Evolutionary conservation across 441 rosid species (phyloP).

Genomic region (Gossypium aridum): DNA sequence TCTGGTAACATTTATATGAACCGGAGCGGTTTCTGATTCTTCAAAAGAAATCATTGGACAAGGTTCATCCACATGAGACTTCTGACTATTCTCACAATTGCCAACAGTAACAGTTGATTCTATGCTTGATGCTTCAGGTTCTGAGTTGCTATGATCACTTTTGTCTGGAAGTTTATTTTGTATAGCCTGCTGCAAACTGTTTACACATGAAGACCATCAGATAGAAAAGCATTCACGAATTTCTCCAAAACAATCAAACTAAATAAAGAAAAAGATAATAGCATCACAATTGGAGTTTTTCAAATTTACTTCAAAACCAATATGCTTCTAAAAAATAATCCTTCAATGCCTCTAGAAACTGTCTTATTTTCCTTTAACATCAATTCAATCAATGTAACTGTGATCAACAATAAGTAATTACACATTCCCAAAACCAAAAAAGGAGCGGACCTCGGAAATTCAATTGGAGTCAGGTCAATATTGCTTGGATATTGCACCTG

Average conservation of each 20-base stretch:
- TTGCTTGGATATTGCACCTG: constrained; percentile 64
- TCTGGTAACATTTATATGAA: constrained; percentile 41
- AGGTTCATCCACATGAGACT: constrained; percentile 44
- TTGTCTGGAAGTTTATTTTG: constrained; percentile 35
- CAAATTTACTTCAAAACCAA: neutral
- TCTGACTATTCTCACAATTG: constrained; percentile 32
- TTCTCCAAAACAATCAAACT: constrained; percentile 2
- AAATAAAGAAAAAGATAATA: neutral
- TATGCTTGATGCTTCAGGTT: constrained; percentile 34
- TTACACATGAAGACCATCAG: constrained; percentile 21
- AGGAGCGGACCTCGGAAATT: constrained; percentile 63
- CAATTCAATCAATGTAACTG: neutral
- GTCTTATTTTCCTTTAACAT: neutral
- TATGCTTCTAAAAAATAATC: neutral
- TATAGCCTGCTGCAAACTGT: constrained; percentile 39
- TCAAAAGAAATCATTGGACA: constrained; percentile 85
- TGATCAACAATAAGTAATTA: neutral
- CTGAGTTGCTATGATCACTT: constrained; percentile 27
- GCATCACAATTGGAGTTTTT: neutral
- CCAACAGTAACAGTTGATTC: constrained; percentile 25
- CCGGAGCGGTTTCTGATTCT: constrained; percentile 39
- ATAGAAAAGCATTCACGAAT: constrained; percentile 16
- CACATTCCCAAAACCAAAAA: neutral
- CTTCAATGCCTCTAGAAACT: constrained; percentile 10
- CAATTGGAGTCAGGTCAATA: constrained; percentile 72